phyloP scores from a whole-genome alignment of 768 basidiomycete genomes.

The Dentipellis sp. region DNA sequence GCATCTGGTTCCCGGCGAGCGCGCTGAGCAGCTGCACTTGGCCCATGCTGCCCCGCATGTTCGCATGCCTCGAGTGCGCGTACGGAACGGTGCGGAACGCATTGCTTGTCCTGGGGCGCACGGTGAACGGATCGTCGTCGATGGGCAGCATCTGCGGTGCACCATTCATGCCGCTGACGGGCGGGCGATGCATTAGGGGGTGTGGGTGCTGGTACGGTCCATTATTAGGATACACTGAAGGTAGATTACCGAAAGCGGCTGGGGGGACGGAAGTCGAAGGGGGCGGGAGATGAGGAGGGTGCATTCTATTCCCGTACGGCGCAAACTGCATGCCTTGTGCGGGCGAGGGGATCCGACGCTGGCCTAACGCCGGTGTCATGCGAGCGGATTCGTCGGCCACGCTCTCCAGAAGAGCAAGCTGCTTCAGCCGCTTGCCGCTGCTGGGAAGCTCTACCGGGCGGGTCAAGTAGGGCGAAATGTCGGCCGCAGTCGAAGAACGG shows the following conservation, averaged over 20 bases:
- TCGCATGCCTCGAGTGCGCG: slow-evolving; percentile 10
- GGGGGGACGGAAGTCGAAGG: slow-evolving; percentile 9
- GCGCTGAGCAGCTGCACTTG: slow-evolving; percentile 40
- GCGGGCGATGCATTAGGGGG: slow-evolving; percentile 7
- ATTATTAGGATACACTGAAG: slow-evolving; percentile 15
- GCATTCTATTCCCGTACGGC: background rate
- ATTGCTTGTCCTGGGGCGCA: slow-evolving; percentile 29
- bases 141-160: background rate
- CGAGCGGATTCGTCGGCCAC: slow-evolving; percentile 68
- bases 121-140: slow-evolving; percentile 20
- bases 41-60: slow-evolving; percentile 36
- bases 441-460: slow-evolving; percentile 43
- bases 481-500: slow-evolving; percentile 41
- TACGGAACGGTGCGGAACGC: slow-evolving; percentile 18
- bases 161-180: slow-evolving; percentile 4
- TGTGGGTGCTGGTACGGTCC: slow-evolving; percentile 7
- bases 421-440: slow-evolving; percentile 57
- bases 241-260: slow-evolving; percentile 14
- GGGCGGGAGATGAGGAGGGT: background rate
- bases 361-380: slow-evolving; percentile 32
- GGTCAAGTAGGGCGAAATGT: slow-evolving; percentile 63
- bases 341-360: background rate
- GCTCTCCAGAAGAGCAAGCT: slow-evolving; percentile 60
- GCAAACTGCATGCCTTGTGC: background rate
- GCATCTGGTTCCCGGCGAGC: slow-evolving; percentile 26